These are phyloP conservation scores for Alternaria incomplexa DNA, from an alignment of 2,329 filamentous ascomycete genomes.

Conservation along the genomic window DNA sequence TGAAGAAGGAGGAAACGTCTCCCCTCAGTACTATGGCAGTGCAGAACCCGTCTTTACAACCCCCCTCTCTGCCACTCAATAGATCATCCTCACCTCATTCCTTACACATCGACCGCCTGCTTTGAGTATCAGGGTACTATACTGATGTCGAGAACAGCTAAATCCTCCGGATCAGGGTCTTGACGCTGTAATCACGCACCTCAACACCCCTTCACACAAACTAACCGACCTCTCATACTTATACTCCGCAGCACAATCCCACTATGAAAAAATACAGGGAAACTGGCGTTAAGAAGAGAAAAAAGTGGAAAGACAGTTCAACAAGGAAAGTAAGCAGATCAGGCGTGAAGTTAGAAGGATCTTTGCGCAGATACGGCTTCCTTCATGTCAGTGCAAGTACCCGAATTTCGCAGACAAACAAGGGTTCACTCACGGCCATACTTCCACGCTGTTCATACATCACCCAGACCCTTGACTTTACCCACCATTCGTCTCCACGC, in stretches of 20 bases:
- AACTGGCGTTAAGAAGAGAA: not conserved
- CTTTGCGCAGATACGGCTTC: not conserved
- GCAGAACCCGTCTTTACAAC: not conserved
- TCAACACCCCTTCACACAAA: not conserved
- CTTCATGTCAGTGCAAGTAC: not conserved
- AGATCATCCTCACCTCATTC: not conserved
- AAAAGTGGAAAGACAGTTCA: not conserved
- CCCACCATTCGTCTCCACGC: too few species aligned
- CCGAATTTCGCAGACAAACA: not conserved
- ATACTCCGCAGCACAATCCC: too few species aligned
- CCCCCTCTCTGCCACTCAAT: not conserved
- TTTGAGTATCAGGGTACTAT: not conserved
- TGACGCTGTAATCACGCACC: not conserved
- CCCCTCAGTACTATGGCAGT: accelerated
- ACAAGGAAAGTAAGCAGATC: not conserved
- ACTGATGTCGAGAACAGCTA: not conserved
- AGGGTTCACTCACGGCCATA: not conserved
- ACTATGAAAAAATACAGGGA: not conserved
- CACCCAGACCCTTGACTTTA: not conserved
- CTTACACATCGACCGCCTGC: not conserved
- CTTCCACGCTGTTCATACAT: not conserved
- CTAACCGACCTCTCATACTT: too few species aligned
- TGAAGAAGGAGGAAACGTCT: not conserved
- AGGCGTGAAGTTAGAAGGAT: not conserved
- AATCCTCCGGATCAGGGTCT: not conserved